phyloP scores from a whole-genome alignment of 352 stramenopile species.

The Phytophthora podocarpi region DNA sequence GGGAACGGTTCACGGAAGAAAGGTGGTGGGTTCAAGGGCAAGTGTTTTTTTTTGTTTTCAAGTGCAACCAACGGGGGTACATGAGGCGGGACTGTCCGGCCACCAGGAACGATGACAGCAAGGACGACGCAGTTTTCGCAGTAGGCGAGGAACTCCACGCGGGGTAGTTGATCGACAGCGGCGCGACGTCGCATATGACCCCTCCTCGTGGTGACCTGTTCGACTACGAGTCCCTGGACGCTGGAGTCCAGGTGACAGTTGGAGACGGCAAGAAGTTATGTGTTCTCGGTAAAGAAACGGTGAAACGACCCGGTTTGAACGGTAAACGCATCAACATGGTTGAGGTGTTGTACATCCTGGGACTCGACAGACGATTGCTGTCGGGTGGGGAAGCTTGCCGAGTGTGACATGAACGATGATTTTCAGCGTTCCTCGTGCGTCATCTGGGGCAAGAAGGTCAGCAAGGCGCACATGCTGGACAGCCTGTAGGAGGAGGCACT shows the following conservation, averaged over 20 bases:
- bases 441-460: conserved; percentile 8
- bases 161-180: conserved; percentile 22
- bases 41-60: no score
- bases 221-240: conserved; percentile 1
- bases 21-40: no score
- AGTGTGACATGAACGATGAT: conserved; percentile 10
- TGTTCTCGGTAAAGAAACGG: no score
- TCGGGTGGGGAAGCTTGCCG: conserved; percentile 22
- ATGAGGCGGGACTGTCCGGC: no score
- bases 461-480: conserved; percentile 16
- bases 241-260: conserved; percentile 18
- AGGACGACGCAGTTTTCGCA: conserved; percentile 4
- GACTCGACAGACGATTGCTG: conserved; percentile 18
- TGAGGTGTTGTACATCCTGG: conserved; percentile 15
- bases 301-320: neutral
- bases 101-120: no score
- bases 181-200: conserved; percentile 24
- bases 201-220: neutral
- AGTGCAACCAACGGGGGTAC: no score
- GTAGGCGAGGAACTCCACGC: neutral
- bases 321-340: conserved; percentile 6
- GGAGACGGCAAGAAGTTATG: conserved; percentile 12
- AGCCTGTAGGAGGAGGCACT: conserved; percentile 7
- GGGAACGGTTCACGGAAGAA: no score
- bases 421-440: conserved; percentile 3